phyloP scores from a whole-genome alignment of 1,139 yeast species.

The Suhomyces choctaworum region DNA sequence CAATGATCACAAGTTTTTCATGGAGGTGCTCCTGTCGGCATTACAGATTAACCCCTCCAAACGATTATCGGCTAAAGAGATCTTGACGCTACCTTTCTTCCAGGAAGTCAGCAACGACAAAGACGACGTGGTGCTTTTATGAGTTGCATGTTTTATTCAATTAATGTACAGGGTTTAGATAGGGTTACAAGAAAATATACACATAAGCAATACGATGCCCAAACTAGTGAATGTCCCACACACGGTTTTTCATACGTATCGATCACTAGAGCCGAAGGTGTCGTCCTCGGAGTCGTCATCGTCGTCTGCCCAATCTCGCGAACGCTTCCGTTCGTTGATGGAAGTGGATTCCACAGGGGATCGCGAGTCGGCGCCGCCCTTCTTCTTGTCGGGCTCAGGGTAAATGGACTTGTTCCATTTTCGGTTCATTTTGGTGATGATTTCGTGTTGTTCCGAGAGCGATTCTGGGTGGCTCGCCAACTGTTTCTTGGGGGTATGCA shows the following conservation, averaged over 20 bases:
- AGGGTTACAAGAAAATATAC: constrained; percentile 13
- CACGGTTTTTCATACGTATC: no score
- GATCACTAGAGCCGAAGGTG: constrained; percentile 21
- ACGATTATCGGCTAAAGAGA: constrained; percentile 56
- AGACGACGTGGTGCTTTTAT: constrained; percentile 43
- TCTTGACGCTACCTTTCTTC: constrained; percentile 58
- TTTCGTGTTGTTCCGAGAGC: constrained; percentile 34
- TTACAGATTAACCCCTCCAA: constrained; percentile 58
- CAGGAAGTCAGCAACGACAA: constrained; percentile 32
- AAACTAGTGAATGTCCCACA: no score
- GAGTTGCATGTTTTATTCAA: constrained; percentile 10
- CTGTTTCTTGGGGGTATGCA: constrained; percentile 5
- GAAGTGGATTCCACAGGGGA: no score
- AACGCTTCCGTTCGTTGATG: constrained; percentile 25
- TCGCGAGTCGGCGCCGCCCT: no score
- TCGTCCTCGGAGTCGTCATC: no score
- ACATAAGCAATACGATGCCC: constrained; percentile 4
- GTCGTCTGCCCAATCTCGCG: constrained; percentile 24
- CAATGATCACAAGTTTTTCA: constrained; percentile 45
- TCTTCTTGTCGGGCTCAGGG: constrained; percentile 6
- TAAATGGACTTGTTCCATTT: constrained; percentile 36
- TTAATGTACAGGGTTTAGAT: constrained; percentile 12
- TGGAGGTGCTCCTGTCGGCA: constrained; percentile 55
- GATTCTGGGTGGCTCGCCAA: constrained; percentile 2
- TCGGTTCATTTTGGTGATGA: constrained; percentile 37